Base-by-base conservation (phyloP, 208 protist genomes). In the Wallacemonas sp. region DNA sequence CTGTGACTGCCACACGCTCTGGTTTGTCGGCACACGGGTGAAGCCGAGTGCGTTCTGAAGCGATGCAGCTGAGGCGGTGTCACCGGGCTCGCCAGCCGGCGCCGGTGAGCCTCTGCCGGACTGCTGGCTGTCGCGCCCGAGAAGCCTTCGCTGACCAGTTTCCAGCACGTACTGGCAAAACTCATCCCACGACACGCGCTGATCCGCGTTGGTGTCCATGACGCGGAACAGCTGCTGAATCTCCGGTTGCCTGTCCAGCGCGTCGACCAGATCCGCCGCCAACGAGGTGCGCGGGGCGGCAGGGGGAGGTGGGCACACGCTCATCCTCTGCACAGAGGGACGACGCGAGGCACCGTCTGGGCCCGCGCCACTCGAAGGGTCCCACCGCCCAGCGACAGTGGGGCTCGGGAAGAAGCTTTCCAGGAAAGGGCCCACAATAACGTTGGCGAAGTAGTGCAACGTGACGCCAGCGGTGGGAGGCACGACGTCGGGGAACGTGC, bases 121-220 rank as follows among this genome's bases (percentile, higher is more conserved):
- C 29, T 24, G 10, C 10, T 54, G 29, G 22, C 19, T 52, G 15
- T 58, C 29, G 10, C 32, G 21, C 13, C 52, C 36, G 21, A 44
- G 24, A 3, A 54, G 37, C 24, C 15, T 8, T 10, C 55, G 32
- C 68, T 89, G 78, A 1, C 72, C 72, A 13, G 50, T 52, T 26
- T 85, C 74, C 3, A 88, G 60, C 24, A 86, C 73, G 53, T 82
- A 85, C 27, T 42, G 46, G 60, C 69, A 75, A 30, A 88, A 73
- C 29, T 91, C 85, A 54, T 91, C 79, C 85, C 85, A 91, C 8
- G 78, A 79, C 29, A 91, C 72, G 38, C 65, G 71, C 17, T 74
- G 76, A 67, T 88, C 81, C 0, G 48, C 78, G 53, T 87, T 81
- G 37, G 76, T 76, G 77, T 91, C 85, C 67, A 91, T 81, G 15